Evolutionary conservation across 129 eudicot species (phyloP), one percentile per base, ranked within the genome.

Genomic region (Flaveria brownii): DNA sequence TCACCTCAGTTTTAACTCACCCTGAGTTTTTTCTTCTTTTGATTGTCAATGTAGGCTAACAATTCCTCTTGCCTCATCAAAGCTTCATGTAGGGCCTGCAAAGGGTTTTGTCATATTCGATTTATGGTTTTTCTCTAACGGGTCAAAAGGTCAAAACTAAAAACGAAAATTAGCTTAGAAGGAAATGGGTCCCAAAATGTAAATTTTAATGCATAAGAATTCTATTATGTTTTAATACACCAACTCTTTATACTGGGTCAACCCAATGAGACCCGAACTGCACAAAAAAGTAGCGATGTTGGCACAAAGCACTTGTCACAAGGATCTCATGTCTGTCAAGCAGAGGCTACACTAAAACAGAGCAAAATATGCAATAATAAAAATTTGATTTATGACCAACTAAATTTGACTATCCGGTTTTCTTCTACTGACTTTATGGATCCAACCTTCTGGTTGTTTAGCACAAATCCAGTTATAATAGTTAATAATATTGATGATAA

Each of bases 31-130:
- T 90, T 92, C 49, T 78, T 95, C 84, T 86, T 92, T 85, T 90
- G 97, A 17, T 86, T 73, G 74, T 93, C 97, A 33, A 93, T 93
- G 76, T 93, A 90, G 56, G 96, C 96, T 73, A 90, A 88, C 67
- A 93, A 77, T 70, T 93, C 98, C 82, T 93, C 98, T 85, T 93
- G 98, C 91, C 89, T 90, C 98, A 93, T 86, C 77, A 88, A 82
- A 76, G 98, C 95, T 82, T 93, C 98, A 68, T 93, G 90, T 72
- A 93, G 83, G 62, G 98, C 96, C 98, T 93, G 82, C 62, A 33
- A 68, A 47, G 36, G 10, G 10, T 43, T 22, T 7, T 26, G 12
- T 68, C 65, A 25, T 5, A 59, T 59, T 5, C 0, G 18, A 20
- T 57, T 23, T 18, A 22, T 45, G 51, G 15, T n/a, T 33, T 51